Conservation (phyloP, 2,329 filamentous ascomycete genomes). For the Ophiocordyceps australis region DNA sequence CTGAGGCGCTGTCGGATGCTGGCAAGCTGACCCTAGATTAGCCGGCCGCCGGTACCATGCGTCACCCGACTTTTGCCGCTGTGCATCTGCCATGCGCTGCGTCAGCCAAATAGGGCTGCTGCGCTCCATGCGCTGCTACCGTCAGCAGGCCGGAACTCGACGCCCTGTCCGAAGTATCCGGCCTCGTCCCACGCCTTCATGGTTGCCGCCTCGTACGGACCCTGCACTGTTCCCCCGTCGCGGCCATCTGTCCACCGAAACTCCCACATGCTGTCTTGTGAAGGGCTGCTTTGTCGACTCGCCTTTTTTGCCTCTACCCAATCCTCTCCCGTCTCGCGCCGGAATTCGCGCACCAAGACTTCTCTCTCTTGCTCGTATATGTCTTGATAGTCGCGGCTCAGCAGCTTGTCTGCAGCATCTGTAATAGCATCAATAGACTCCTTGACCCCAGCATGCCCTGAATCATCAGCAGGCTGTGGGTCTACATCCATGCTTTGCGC, state of each 20-base stretch:
- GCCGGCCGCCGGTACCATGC: no score
- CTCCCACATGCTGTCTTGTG: constrained; percentile 43
- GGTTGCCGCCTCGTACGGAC: constrained; percentile 66
- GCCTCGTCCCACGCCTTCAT: constrained; percentile 88
- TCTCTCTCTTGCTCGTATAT: constrained; percentile 85
- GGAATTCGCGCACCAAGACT: constrained; percentile 64
- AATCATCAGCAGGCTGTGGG: constrained; percentile 32
- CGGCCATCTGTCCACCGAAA: constrained; percentile 83
- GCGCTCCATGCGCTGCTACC: constrained; percentile 35
- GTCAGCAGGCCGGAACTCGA: constrained; percentile 53
- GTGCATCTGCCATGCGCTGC: no score
- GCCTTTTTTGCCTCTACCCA: constrained; percentile 40
- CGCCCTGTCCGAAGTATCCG: constrained; percentile 82
- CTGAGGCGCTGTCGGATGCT: no score
- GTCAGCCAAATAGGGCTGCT: constrained; percentile 30
- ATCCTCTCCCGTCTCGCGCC: constrained; percentile 68
- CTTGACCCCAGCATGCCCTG: constrained; percentile 51
- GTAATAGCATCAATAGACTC: constrained; percentile 68
- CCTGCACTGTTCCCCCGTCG: constrained; percentile 62
- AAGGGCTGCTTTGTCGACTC: constrained; percentile 4
- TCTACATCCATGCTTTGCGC: constrained; percentile 54
- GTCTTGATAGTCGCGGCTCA: constrained; percentile 70
- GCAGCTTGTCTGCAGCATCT: constrained; percentile 71
- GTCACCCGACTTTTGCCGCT: no score
- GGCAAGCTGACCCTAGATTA: no score